Evolutionary conservation across 176 grass and related monocot species (phyloP), one percentile per base, ranked within the genome.

Genomic region (Bonia amplexicaulis): DNA sequence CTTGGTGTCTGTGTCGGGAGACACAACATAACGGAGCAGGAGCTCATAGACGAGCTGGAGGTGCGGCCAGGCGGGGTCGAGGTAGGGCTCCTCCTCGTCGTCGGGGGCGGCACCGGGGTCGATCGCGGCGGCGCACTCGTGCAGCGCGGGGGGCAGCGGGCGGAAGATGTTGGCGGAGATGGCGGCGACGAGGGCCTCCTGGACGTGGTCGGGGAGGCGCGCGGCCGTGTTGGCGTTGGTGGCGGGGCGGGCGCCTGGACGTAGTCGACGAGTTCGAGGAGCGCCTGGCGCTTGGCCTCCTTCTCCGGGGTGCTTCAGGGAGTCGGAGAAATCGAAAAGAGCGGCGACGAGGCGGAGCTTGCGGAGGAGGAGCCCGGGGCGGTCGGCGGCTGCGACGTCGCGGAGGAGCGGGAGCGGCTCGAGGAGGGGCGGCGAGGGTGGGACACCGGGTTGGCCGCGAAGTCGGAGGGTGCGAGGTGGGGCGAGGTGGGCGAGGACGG

Each of bases 51-150:
- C 87, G n/a, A 93, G 85, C 79, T 94, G 91, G 12, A 97, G 79
- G 69, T 97, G 94, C 0, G 91, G 91, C 94, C 94, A 97, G 17
- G 94, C 78, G 0, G 94, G 94, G 58, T 97, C 94, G 57, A 97
- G 89, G 89, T 82, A 97, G 74, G 94, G 89, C 42, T 97, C 94
- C 86, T 97, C 94, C 85, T 97, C 94, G 1, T 97, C 94, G 66
- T 97, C 94, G 9, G 86, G 88, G 3, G 90, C 76, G 1, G 85
- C 89, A 1, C 85, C 81, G 4, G 89, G 87, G 82, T 94, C 93
- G 9, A 95, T 90, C 2, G 89, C 84, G 3, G 89, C 89, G 1
- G 91, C 86, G 0, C 20, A 84, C 66, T 97, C 94, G 58, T 94
- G 79, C 23, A 87, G 64, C 27, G 94, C 91, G 0, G 94, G 94